phyloP scores from a whole-genome alignment of 805 yeast species.

The Starmera pachycereana region DNA sequence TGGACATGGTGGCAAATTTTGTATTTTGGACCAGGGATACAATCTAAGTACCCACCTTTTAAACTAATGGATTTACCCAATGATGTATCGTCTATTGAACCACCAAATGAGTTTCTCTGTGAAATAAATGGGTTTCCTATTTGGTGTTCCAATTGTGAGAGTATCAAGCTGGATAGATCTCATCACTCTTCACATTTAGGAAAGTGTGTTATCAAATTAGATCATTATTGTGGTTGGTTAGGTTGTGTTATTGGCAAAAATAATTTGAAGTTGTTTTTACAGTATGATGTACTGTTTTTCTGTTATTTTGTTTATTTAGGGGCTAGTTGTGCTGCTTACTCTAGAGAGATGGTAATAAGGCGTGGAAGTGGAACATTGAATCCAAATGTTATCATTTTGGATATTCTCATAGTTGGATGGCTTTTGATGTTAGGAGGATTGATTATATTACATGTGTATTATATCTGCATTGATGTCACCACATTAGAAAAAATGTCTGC shows the following conservation, averaged over 20 bases:
- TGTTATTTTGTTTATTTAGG: slow-evolving; percentile 28
- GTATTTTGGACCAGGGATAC: slow-evolving; percentile 50
- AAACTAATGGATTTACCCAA: slow-evolving; percentile 17
- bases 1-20: slow-evolving; percentile 36
- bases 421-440: slow-evolving; percentile 34
- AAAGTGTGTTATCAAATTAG: slow-evolving; percentile 63
- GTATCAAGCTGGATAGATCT: slow-evolving; percentile 55
- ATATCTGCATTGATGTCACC: slow-evolving; percentile 38
- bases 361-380: slow-evolving; percentile 19
- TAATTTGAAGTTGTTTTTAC: slow-evolving; percentile 53
- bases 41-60: slow-evolving; percentile 27
- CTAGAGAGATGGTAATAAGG: slow-evolving; percentile 18
- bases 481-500: slow-evolving; percentile 47
- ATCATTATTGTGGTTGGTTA: slow-evolving; percentile 77
- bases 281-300: slow-evolving; percentile 32
- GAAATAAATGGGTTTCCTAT: slow-evolving; percentile 65
- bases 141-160: slow-evolving; percentile 62
- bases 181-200: slow-evolving; percentile 55
- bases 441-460: slow-evolving; percentile 30
- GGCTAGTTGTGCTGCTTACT: slow-evolving; percentile 25
- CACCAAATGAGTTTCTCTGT: slow-evolving; percentile 57
- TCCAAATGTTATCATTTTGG: slow-evolving; percentile 39
- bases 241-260: slow-evolving; percentile 61
- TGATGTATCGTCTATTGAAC: slow-evolving; percentile 19
- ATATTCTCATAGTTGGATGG: slow-evolving; percentile 35